Base-by-base conservation (phyloP, 148 eudicot species). In the Rhododendron griersonianum region DNA sequence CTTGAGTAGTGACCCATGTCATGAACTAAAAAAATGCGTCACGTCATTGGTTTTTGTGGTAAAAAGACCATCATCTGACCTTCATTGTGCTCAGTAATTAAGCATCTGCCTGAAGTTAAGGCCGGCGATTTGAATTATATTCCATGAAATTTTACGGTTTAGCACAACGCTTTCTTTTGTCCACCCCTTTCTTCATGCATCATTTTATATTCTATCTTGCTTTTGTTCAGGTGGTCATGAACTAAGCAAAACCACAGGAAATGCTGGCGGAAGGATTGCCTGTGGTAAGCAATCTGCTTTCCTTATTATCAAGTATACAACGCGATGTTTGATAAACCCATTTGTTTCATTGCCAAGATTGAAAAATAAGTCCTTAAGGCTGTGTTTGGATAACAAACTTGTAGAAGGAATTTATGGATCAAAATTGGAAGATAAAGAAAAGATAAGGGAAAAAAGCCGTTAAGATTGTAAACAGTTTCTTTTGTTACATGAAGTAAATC, bases 201-300 rank as follows among this genome's bases (percentile, higher is more conserved):
- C 30, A 7, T 19, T 18, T 73, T 18, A 84, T 23, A 13, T 33
- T 25, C 4, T 48, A 19, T 63, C 80, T 33, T 13, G 10, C 15
- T 45, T 44, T 81, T 48, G 63, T 67, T 73, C 83, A 94, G 97
- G 97, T 28, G 97, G 97, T 59, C 96, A 94, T 86, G 97, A 93
- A 73, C 95, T 94, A 61, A 94, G 98, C 93, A 94, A 94, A 88
- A 41, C 81, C 80, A 93, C 98, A 3, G 98, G 95, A 87, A 94
- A 94, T 88, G 97, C 97, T 75, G 97, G 97, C 45, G 96, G 95
- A 87, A 88, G 96, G 82, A 67, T 93, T 86, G 96, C 96, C 89
- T 94, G 96, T 55, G 97, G 97, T 94, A 91, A 87, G 93, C 53
- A 57, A 18, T 41, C 53, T 69, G 50, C 39, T 85, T 78, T 83